Evolutionary conservation across 192 early-diverging fungal genomes (phyloP).

Genomic region (Rhizophagus clarus): DNA sequence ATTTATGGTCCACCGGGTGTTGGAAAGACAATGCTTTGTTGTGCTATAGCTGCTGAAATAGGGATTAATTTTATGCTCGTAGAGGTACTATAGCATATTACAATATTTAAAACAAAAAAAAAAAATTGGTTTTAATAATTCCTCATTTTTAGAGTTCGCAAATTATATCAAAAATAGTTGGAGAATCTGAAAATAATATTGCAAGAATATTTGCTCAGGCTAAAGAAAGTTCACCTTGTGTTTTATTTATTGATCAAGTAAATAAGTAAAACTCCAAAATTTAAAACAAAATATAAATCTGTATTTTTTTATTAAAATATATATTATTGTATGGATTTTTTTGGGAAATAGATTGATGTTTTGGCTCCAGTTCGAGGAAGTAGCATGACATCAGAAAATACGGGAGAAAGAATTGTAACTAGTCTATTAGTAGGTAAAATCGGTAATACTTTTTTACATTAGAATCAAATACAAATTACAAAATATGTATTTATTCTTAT

Average conservation of each 20-base stretch:
- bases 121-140: neutral
- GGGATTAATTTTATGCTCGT: conserved; percentile 85
- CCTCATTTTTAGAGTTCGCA: conserved; percentile 61
- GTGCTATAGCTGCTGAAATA: conserved; percentile 75
- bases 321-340: neutral
- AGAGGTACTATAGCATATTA: conserved; percentile 51
- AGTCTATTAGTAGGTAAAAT: conserved; percentile 69
- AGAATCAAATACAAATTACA: neutral
- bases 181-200: conserved; percentile 88
- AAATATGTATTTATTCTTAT: neutral
- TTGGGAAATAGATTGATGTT: conserved; percentile 71
- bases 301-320: too few species aligned
- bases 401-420: conserved; percentile 87
- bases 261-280: too few species aligned
- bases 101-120: too few species aligned
- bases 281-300: neutral
- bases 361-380: conserved; percentile 74
- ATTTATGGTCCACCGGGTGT: conserved; percentile 88
- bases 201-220: conserved; percentile 83
- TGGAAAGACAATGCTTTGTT: conserved; percentile 89
- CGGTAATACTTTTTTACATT: neutral
- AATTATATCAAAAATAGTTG: conserved; percentile 90
- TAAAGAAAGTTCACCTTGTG: conserved; percentile 80
- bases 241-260: conserved; percentile 92
- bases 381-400: conserved; percentile 74